Evolutionary conservation across 2,329 filamentous ascomycete genomes (phyloP).

Genomic region (Ophiostoma pallidulum): DNA sequence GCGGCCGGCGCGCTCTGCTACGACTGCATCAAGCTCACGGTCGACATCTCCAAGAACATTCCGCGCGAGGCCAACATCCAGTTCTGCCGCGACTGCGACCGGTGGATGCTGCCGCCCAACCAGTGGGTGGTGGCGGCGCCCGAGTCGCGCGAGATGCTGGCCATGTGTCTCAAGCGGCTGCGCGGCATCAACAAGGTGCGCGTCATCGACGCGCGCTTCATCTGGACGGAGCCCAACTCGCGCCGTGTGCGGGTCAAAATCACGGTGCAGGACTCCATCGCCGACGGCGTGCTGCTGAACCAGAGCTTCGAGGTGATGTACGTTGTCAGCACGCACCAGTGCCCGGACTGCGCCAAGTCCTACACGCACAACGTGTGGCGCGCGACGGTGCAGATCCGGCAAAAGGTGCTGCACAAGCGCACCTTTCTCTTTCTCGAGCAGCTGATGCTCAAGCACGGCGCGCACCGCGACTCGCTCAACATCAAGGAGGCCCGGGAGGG

Average conservation of each 20-base stretch:
- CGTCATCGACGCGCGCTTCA: conserved; percentile 91
- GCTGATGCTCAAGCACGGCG: conserved; percentile 87
- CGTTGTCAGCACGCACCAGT: conserved; percentile 84
- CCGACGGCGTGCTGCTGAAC: conserved; percentile 62
- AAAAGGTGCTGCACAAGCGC: conserved; percentile 89
- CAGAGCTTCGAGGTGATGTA: conserved; percentile 95
- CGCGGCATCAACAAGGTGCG: conserved; percentile 79
- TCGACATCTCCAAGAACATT: conserved; percentile 87
- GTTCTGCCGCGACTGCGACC: conserved; percentile 88
- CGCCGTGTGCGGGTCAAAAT: conserved; percentile 88
- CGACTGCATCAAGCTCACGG: conserved; percentile 89
- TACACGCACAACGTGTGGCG: conserved; percentile 77
- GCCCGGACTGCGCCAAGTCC: conserved; percentile 87
- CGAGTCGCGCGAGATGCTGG: conserved; percentile 87
- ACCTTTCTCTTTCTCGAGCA: conserved; percentile 68
- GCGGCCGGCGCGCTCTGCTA: conserved; percentile 83
- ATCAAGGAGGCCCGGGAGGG: conserved; percentile 96
- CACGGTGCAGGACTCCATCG: conserved; percentile 68
- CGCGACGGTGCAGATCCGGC: conserved; percentile 85
- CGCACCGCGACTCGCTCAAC: conserved; percentile 83
- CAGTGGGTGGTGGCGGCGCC: conserved; percentile 78
- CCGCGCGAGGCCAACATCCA: conserved; percentile 84
- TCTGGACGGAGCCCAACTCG: conserved; percentile 98
- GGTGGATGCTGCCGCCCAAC: conserved; percentile 78
- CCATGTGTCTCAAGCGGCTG: conserved; percentile 82